Evolutionary conservation across 2,329 filamentous ascomycete genomes (phyloP), one percentile per base, ranked within the genome.

Genomic region (Neurospora sp.): DNA sequence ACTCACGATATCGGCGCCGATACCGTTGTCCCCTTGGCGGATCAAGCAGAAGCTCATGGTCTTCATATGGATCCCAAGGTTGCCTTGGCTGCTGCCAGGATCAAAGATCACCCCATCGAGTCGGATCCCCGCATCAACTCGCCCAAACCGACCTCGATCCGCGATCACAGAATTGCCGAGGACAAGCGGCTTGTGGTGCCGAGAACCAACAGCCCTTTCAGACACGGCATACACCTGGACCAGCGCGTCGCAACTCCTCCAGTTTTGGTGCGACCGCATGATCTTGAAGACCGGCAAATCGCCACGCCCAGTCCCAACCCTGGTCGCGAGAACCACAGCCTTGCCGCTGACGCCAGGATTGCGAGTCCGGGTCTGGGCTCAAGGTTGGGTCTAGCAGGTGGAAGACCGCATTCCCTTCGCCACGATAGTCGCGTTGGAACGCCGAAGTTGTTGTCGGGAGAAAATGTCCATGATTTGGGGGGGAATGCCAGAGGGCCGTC

Each of bases 241-340:
- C 68, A 72, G n/a, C 65, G 71, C n/a, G 69, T 73, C 1, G 62
- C 71, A n/a, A 69, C 68, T 5, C 72, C 72, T 8, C 52, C 52
- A 1, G 73, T 72, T 17, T 19, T 72, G 40, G 19, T 67, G 1
- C 33, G 46, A 15, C 23, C 69, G 62, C 69, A 73, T 52, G 57
- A 68, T n/a, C 67, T 46, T 28, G 52, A 70, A 15, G 72, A 73
- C 36, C 19, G 52, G 4, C 57, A 66, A 15, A 68, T 71, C 2
- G 52, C 69, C 6, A 68, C 70, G 12, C 69, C 69, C 11, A 72
- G 69, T 39, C 69, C 70, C 8, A 72, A 67, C 39, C 66, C 71
- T 6, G 65, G 39, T 10, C 46, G 28, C 39, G 69, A 70, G 19
- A 67, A 71, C 15, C 72, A 71, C 38, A 69, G 70, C 43, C 40